Evolutionary conservation across 352 stramenopile genomes (phyloP).

Genomic region (Pseudoperonospora humuli): DNA sequence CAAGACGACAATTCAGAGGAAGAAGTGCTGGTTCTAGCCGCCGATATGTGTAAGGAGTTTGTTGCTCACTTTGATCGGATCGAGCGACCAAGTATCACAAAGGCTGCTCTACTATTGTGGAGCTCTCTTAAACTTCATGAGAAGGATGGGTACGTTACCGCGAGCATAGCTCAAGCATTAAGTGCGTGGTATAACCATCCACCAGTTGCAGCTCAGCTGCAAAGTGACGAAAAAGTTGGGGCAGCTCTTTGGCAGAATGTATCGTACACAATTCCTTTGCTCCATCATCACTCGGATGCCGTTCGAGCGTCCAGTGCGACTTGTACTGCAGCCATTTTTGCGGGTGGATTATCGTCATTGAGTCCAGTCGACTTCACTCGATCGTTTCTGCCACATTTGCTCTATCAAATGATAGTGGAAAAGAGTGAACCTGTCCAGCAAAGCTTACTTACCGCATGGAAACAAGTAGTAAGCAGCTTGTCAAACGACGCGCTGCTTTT

Average conservation of each 20-base stretch:
- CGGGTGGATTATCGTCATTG: slow-evolving; percentile 6
- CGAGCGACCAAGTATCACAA: slow-evolving; percentile 8
- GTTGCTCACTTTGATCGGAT: slow-evolving; percentile 23
- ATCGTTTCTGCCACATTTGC: slow-evolving; percentile 42
- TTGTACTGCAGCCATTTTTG: slow-evolving; percentile 45
- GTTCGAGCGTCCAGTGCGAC: slow-evolving; percentile 37
- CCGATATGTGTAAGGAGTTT: slow-evolving; percentile 47
- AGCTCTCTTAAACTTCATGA: slow-evolving; percentile 17
- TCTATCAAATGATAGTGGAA: slow-evolving; percentile 59
- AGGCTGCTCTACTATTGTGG: slow-evolving; percentile 38
- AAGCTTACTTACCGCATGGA: slow-evolving; percentile 36
- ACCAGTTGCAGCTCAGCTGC: slow-evolving; percentile 16
- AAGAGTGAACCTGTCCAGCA: slow-evolving; percentile 19
- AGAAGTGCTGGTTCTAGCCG: slow-evolving; percentile 56
- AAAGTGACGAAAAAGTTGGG: slow-evolving; percentile 15
- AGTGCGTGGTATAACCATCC: slow-evolving; percentile 36
- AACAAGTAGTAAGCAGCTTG: slow-evolving; percentile 24
- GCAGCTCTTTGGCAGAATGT: slow-evolving; percentile 28
- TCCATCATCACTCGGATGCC: slow-evolving; percentile 44
- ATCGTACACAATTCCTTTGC: slow-evolving; percentile 31
- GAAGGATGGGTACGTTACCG: slow-evolving; percentile 24
- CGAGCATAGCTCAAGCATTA: slow-evolving; percentile 27
- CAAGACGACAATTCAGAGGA: slow-evolving; percentile 36
- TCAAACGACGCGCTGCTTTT: slow-evolving; percentile 18
- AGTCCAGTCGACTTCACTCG: slow-evolving; percentile 11